A percentile compares a stretch with the other conserved stretches of the same genome.
Conservation (phyloP, 441 rosid genomes). For the Iberis amara region DNA sequence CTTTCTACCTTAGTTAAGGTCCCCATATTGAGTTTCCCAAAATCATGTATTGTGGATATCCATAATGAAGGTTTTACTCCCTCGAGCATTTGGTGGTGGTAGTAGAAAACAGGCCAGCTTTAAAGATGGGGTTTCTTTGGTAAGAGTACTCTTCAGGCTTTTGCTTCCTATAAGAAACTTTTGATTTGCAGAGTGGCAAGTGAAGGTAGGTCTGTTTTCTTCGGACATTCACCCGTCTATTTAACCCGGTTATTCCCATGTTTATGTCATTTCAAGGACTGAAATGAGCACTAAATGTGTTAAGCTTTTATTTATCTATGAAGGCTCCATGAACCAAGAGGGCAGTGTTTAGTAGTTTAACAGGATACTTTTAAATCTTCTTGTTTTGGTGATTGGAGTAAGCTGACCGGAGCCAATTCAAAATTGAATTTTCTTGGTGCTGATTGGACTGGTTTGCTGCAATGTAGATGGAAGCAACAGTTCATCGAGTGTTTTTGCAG, state of each 20-base stretch:
- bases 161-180: constrained; percentile 20
- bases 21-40: constrained; percentile 7
- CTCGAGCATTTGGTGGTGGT: background rate
- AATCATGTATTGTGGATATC: constrained; percentile 12
- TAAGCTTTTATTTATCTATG: constrained; percentile 38
- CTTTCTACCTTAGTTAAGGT: constrained; percentile 19
- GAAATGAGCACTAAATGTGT: constrained; percentile 50
- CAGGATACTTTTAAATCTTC: constrained; percentile 37
- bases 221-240: constrained; percentile 38
- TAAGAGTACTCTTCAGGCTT: constrained; percentile 19
- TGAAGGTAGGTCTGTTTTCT: constrained; percentile 59
- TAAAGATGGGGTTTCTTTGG: constrained; percentile 10
- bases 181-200: constrained; percentile 41
- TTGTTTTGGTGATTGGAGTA: constrained; percentile 61
- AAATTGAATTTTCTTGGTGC: constrained; percentile 56
- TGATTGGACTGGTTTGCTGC: constrained; percentile 58
- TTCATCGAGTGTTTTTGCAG: constrained; percentile 60
- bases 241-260: constrained; percentile 31
- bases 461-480: constrained; percentile 59
- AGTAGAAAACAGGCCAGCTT: constrained; percentile 24
- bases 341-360: constrained; percentile 39
- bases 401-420: constrained; percentile 65
- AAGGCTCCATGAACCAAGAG: constrained; percentile 52
- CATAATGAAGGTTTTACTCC: constrained; percentile 1
- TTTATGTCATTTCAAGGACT: constrained; percentile 41